These are phyloP conservation scores for Noccaea bulbosa DNA, from an alignment of 345 rosid genomes.

Conservation along the genomic window DNA sequence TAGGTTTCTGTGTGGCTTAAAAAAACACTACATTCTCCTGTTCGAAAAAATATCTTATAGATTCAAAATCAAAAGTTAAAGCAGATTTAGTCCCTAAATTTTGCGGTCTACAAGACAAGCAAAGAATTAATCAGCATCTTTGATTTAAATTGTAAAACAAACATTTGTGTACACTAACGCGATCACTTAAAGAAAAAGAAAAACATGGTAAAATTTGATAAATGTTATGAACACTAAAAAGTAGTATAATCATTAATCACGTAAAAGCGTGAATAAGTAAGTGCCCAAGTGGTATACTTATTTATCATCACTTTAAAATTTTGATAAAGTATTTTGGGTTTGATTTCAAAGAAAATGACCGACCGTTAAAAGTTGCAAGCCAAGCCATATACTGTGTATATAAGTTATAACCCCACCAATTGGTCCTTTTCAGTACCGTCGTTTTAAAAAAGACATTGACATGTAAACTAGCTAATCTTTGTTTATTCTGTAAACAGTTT, in stretches of 20 bases:
- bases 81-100: neutral
- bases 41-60: neutral
- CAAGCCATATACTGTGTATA: neutral
- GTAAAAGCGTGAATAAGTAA: neutral
- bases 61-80: neutral
- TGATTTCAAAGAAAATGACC: slow-evolving; percentile 24
- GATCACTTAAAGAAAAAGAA: neutral
- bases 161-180: neutral
- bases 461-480: slow-evolving; percentile 20
- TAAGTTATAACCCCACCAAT: neutral
- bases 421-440: slow-evolving; percentile 25
- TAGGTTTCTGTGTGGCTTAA: neutral
- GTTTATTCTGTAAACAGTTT: slow-evolving; percentile 27
- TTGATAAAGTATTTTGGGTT: neutral
- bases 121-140: slow-evolving; percentile 1
- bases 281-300: neutral
- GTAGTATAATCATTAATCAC: neutral
- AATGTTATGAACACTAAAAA: neutral
- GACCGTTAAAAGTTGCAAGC: slow-evolving; percentile 25
- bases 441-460: slow-evolving; percentile 6
- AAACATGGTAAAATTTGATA: neutral
- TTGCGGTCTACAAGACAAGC: slow-evolving; percentile 1
- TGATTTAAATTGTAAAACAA: neutral
- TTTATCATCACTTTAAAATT: neutral
- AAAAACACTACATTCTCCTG: neutral